Conservation (phyloP, 768 basidiomycete genomes). For the Lactarius tabidus region DNA sequence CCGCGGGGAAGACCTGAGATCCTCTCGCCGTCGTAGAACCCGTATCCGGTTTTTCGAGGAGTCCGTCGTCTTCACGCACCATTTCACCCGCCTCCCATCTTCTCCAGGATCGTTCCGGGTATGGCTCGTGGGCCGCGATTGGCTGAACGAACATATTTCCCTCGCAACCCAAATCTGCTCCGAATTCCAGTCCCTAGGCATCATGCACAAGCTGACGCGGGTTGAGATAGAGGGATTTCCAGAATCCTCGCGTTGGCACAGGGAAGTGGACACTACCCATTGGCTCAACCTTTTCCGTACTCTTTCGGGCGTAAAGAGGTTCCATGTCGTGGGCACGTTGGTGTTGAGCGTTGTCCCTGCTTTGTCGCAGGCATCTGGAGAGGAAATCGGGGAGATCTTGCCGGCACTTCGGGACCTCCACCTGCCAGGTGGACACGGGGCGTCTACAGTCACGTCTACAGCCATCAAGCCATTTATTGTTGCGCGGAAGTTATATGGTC, state of each 20-base stretch:
- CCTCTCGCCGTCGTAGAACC: not conserved
- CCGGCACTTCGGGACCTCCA: not conserved
- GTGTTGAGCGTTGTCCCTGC: not conserved
- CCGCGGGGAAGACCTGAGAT: too few relatives aligned
- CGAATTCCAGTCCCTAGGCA: not conserved
- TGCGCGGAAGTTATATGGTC: not conserved
- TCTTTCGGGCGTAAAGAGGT: not conserved
- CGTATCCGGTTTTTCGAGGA: not conserved
- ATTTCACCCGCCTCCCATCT: not conserved
- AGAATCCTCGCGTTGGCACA: too few relatives aligned
- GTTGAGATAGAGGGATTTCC: not conserved
- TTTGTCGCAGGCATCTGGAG: not conserved
- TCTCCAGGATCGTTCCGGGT: not conserved
- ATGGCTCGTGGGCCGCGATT: not conserved
- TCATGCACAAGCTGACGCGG: not conserved
- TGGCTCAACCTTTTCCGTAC: not conserved
- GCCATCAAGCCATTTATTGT: not conserved
- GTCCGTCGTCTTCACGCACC: not conserved
- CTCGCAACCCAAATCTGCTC: not conserved
- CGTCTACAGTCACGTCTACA: too few relatives aligned
- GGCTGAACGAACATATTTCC: not conserved
- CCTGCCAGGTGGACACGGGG: not conserved
- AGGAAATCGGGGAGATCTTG: not conserved
- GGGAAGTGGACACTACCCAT: not conserved
- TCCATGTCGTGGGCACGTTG: not conserved